These are phyloP conservation scores for Rhododendron williamsianum DNA, from an alignment of 148 eudicot genomes.

Conservation along the genomic window DNA sequence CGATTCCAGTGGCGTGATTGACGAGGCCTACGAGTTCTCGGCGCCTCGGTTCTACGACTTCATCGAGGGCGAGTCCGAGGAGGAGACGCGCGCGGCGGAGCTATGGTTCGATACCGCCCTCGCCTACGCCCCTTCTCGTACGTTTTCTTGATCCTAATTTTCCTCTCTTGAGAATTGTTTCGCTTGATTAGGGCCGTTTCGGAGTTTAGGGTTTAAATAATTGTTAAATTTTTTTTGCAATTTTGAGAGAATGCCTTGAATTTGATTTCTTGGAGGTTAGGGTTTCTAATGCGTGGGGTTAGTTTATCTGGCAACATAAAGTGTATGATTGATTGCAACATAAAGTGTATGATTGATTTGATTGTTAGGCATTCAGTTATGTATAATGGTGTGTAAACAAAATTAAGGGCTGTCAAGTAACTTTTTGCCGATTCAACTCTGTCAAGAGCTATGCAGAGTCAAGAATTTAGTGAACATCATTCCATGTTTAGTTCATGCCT, in stretches of 20 bases:
- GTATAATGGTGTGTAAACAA: too few relatives aligned
- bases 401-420: not conserved
- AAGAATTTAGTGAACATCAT: not conserved
- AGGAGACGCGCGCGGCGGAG: slow-evolving; percentile 53
- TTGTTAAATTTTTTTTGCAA: too few relatives aligned
- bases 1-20: slow-evolving; percentile 36
- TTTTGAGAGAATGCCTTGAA: not conserved
- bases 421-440: not conserved
- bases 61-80: slow-evolving; percentile 57
- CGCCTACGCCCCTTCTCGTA: slow-evolving; percentile 83
- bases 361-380: not conserved
- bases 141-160: slow-evolving; percentile 20
- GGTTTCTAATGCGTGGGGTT: not conserved
- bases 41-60: slow-evolving; percentile 82
- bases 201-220: not conserved
- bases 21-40: slow-evolving; percentile 67
- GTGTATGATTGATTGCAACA: not conserved
- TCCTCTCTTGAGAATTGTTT: not conserved
- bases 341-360: not conserved
- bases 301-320: not conserved
- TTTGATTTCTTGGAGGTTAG: not conserved
- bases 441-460: not conserved
- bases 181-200: not conserved
- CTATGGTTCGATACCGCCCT: slow-evolving; percentile 73
- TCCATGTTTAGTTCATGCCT: not conserved